Percentiles rank a stretch among this genome's conserved stretches.
Conservation (phyloP, 2,329 filamentous ascomycete species). For the Aspergillus fischeri region DNA sequence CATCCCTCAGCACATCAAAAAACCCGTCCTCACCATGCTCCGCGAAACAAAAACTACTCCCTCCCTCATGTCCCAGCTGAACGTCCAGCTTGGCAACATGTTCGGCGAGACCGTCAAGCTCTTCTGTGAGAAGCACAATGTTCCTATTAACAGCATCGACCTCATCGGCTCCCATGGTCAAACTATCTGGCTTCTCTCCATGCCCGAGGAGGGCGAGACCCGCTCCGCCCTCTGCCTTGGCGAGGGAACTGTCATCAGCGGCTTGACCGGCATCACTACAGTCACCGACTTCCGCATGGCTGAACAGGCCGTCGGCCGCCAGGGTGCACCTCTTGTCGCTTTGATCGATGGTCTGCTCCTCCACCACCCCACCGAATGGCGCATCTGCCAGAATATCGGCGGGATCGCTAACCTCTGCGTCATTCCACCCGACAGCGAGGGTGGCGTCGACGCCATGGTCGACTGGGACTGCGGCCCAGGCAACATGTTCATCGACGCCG, state of each 20-base stretch:
- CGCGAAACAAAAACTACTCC: slow-evolving; percentile 49
- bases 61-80: slow-evolving; percentile 53
- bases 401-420: slow-evolving; percentile 61
- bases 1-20: slow-evolving; percentile 50
- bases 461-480: slow-evolving; percentile 57
- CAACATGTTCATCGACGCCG: slow-evolving; percentile 55
- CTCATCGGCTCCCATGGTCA: slow-evolving; percentile 49
- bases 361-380: slow-evolving; percentile 53
- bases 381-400: slow-evolving; percentile 59
- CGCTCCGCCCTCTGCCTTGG: slow-evolving; percentile 54
- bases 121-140: slow-evolving; percentile 44
- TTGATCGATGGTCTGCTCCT: slow-evolving; percentile 57
- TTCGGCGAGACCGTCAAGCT: slow-evolving; percentile 36
- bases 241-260: slow-evolving; percentile 53
- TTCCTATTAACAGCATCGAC: too few species aligned
- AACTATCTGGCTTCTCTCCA: slow-evolving; percentile 55
- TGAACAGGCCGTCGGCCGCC: slow-evolving; percentile 53
- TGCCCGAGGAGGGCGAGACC: slow-evolving; percentile 47
- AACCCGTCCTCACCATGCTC: slow-evolving; percentile 56
- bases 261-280: slow-evolving; percentile 54
- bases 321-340: slow-evolving; percentile 54
- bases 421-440: slow-evolving; percentile 46
- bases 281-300: slow-evolving; percentile 56
- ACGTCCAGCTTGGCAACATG: slow-evolving; percentile 54
- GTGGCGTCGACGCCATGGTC: slow-evolving; percentile 39